These are phyloP conservation scores for Miscanthus sacchariflorus DNA, from an alignment of 202 grass and related monocot genomes.

Conservation along the genomic window DNA sequence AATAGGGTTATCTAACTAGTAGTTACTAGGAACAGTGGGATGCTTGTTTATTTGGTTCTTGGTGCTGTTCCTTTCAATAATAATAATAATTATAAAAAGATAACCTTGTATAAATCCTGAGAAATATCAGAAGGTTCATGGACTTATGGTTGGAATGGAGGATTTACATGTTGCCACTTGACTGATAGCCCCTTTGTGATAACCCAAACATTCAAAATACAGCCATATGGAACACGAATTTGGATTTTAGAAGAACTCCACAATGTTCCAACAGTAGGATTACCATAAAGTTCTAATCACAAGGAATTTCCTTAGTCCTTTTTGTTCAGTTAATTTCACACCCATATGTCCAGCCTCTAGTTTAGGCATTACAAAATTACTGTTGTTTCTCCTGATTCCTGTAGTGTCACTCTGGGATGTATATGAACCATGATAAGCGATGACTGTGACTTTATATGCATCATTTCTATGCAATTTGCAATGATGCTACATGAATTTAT, in stretches of 20 bases:
- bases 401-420: neutral
- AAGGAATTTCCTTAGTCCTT: neutral
- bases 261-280: neutral
- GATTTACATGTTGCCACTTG: neutral
- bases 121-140: neutral
- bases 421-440: neutral
- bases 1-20: neutral
- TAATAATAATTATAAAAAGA: neutral
- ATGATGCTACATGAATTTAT: slow-evolving; percentile 14
- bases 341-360: neutral
- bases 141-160: neutral
- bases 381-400: slow-evolving; percentile 3
- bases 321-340: slow-evolving; percentile 8
- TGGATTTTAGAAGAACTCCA: neutral
- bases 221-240: neutral
- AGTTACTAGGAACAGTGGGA: neutral
- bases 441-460: neutral
- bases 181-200: slow-evolving; percentile 3
- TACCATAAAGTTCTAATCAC: slow-evolving; percentile 12
- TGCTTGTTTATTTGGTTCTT: slow-evolving; percentile 15
- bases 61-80: neutral
- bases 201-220: slow-evolving; percentile 15
- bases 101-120: neutral
- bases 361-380: neutral
- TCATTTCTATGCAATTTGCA: neutral